Percentiles rank a stretch among this genome's conserved stretches.
These are phyloP conservation scores for Chaetoceros muelleri DNA, from an alignment of 108 stramenopile genomes.

Conservation along the genomic window DNA sequence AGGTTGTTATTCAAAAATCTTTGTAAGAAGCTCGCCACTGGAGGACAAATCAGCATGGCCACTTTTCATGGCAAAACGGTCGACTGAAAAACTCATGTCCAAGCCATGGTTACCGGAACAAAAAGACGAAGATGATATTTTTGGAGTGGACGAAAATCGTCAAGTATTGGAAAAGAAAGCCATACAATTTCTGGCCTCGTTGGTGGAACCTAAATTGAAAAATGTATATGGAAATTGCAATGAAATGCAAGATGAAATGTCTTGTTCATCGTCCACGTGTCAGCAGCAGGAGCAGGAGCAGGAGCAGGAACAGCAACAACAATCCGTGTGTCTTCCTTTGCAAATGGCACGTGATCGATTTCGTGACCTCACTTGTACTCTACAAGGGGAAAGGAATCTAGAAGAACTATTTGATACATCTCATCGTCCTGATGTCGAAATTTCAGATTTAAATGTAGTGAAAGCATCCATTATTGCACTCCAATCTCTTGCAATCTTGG, in stretches of 20 bases:
- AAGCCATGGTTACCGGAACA: neutral
- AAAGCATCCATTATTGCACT: slow-evolving; percentile 35
- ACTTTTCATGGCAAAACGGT: neutral
- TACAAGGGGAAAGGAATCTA: slow-evolving; percentile 22
- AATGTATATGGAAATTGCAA: neutral
- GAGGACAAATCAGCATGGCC: no score
- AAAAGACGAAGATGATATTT: neutral
- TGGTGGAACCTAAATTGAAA: neutral
- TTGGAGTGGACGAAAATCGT: neutral
- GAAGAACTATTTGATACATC: slow-evolving; percentile 32
- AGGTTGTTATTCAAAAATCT: no score
- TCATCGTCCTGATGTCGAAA: slow-evolving; percentile 1
- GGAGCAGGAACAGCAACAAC: no score
- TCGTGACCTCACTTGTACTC: slow-evolving; percentile 31
- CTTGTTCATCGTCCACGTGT: no score
- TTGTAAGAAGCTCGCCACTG: no score
- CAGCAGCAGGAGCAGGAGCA: no score
- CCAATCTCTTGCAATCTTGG: slow-evolving; percentile 53
- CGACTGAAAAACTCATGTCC: neutral
- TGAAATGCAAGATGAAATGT: neutral
- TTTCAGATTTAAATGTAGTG: slow-evolving; percentile 15
- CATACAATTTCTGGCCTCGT: neutral
- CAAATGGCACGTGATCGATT: slow-evolving; percentile 20
- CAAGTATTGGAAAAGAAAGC: neutral
- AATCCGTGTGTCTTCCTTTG: neutral